Evolutionary conservation across 805 yeast genomes (phyloP), one percentile per base, ranked within the genome.

Genomic region (Cyberlindnera maclurae): DNA sequence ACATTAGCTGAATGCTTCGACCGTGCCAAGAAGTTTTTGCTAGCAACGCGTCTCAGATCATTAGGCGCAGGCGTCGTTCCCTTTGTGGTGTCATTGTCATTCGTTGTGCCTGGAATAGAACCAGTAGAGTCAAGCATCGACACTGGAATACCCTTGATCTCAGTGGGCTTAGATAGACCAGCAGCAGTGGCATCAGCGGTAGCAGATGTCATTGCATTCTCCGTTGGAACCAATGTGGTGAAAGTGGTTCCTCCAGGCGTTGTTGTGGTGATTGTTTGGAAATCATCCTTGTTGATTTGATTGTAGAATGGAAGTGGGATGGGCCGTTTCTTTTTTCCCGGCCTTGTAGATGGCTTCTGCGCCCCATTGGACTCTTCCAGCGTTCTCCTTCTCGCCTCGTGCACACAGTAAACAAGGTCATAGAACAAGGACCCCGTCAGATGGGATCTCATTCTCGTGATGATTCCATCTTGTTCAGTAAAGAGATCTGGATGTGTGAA

Each of bases 211-310:
- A 84, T 68, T 0, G 94, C 93, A 43, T 75, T 76, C 54, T 82
- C 82, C 0, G 95, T 86, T 3, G 96, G 96, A 1, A 86, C 89
- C 47, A 88, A 70, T 0, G 89, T 87, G 1, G 96, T 88, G 16
- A 87, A 72, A 0, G 96, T 85, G 0, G 96, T 88, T 39, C 97
- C 97, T 49, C 85, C 85, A 2, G 96, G 95, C 0, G 95, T 82
- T 0, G 95, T 88, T 2, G 86, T 78, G 1, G 88, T 81, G 24
- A 83, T 77, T 0, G 96, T 81, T 36, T 81, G 82, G 63, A 86
- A 88, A 57, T 86, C 90, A 57, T 88, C 96, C 50, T 78, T 80
- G 24, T 89, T 82, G 54, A 88, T 88, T 58, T 88, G 96, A 54
- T 84, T 85, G 60, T 87, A 88, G 53, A 88, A 82, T 8, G 97